These are phyloP conservation scores for Solanum bulbocastanum DNA, from an alignment of 257 asterid genomes.

Conservation along the genomic window DNA sequence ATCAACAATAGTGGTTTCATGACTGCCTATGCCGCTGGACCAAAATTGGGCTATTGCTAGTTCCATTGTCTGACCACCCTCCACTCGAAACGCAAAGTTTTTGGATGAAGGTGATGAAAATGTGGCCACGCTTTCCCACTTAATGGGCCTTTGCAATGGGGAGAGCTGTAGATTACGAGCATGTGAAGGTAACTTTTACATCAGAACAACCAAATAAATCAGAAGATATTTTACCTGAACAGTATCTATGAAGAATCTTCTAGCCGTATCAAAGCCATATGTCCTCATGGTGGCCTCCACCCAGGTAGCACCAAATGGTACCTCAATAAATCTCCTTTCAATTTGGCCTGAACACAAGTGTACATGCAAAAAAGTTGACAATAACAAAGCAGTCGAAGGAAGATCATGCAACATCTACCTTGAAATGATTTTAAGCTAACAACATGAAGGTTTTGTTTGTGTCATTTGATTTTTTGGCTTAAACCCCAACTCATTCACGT, in stretches of 20 bases:
- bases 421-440: not conserved
- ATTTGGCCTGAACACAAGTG: conserved; percentile 50
- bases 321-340: conserved; percentile 81
- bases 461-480: not conserved
- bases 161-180: conserved; percentile 49
- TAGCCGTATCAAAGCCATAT: conserved; percentile 78
- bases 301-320: conserved; percentile 96
- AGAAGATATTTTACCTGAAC: conserved; percentile 64
- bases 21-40: conserved; percentile 95
- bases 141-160: conserved; percentile 79
- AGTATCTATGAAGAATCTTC: conserved; percentile 70
- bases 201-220: not conserved
- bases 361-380: conserved; percentile 4
- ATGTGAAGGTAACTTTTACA: conserved; percentile 4
- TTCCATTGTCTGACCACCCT: conserved; percentile 92
- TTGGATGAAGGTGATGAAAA: conserved; percentile 94
- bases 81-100: conserved; percentile 71
- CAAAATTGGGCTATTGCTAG: conserved; percentile 91
- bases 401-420: not conserved
- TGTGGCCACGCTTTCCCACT: conserved; percentile 76
- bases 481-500: not conserved
- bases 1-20: conserved; percentile 59
- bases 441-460: not conserved
- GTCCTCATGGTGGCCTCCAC: conserved; percentile 80
- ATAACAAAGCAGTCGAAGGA: not conserved